Conservation (phyloP, 2,329 filamentous ascomycete species). For the Fusarium foetens region DNA sequence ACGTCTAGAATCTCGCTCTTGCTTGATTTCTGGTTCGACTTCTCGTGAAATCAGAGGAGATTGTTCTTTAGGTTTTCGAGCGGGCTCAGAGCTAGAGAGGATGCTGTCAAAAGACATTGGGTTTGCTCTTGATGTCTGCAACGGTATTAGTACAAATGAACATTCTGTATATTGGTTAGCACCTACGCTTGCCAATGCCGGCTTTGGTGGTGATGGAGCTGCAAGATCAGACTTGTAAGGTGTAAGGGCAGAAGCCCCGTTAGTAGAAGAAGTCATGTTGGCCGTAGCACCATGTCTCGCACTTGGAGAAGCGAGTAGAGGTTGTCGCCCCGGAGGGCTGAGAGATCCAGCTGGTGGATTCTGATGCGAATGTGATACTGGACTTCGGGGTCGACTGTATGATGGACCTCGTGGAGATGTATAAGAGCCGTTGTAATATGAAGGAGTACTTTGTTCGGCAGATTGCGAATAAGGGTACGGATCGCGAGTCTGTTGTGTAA, state of each 20-base stretch:
- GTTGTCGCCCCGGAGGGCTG: slow-evolving; percentile 55
- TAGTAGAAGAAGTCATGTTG: slow-evolving; percentile 52
- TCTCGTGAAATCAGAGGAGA: slow-evolving; percentile 52
- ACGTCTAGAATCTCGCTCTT: slow-evolving; percentile 23
- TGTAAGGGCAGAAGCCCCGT: slow-evolving; percentile 53
- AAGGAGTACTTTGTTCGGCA: slow-evolving; percentile 53
- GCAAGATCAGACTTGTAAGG: slow-evolving; percentile 54
- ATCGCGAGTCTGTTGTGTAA: slow-evolving; percentile 58
- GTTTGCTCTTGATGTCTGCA: slow-evolving; percentile 76
- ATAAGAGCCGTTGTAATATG: slow-evolving; percentile 63
- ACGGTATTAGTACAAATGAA: slow-evolving; percentile 24
- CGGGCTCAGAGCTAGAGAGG: slow-evolving; percentile 80
- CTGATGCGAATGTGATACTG: slow-evolving; percentile 61
- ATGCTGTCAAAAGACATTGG: slow-evolving; percentile 98
- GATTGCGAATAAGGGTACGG: slow-evolving; percentile 59
- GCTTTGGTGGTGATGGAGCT: slow-evolving; percentile 53
- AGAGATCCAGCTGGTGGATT: slow-evolving; percentile 56
- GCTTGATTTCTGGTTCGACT: slow-evolving; percentile 31
- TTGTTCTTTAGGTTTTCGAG: slow-evolving; percentile 62
- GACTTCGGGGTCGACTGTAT: slow-evolving; percentile 60
- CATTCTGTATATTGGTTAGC: slow-evolving; percentile 9
- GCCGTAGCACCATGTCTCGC: slow-evolving; percentile 56
- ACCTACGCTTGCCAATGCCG: slow-evolving; percentile 52
- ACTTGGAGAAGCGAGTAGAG: slow-evolving; percentile 60
- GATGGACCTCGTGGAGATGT: slow-evolving; percentile 59